phyloP scores from a whole-genome alignment of 306 rosid species.

The Alnus glutinosa region DNA sequence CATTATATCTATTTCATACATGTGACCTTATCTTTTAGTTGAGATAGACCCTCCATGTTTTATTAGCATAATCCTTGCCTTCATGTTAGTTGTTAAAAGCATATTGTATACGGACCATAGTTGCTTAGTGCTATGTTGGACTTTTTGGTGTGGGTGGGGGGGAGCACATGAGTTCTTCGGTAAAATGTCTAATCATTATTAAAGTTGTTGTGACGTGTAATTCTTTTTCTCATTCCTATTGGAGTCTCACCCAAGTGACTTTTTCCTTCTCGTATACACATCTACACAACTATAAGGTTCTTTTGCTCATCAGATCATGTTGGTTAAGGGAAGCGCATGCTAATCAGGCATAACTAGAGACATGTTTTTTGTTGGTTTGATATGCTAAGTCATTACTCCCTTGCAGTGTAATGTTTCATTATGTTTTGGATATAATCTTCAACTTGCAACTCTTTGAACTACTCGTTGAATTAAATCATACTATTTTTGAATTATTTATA shows the following conservation, averaged over 20 bases:
- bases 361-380: neutral
- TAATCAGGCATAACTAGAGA: neutral
- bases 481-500: neutral
- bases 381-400: neutral
- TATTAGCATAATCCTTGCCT: slow-evolving; percentile 6
- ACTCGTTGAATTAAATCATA: neutral
- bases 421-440: neutral
- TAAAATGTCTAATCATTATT: neutral
- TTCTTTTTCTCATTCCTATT: neutral
- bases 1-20: neutral
- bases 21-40: neutral
- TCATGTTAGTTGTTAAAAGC: neutral
- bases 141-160: neutral
- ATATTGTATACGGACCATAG: neutral
- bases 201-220: neutral
- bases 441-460: neutral
- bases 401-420: neutral
- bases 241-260: neutral
- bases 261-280: neutral
- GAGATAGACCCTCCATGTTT: slow-evolving; percentile 5
- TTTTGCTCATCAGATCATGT: neutral
- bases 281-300: neutral
- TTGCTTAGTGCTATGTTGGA: neutral
- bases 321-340: neutral
- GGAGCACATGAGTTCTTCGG: neutral